Evolutionary conservation across 345 rosid species (phyloP), one percentile per base, ranked within the genome.

Genomic region (Acer campestre): DNA sequence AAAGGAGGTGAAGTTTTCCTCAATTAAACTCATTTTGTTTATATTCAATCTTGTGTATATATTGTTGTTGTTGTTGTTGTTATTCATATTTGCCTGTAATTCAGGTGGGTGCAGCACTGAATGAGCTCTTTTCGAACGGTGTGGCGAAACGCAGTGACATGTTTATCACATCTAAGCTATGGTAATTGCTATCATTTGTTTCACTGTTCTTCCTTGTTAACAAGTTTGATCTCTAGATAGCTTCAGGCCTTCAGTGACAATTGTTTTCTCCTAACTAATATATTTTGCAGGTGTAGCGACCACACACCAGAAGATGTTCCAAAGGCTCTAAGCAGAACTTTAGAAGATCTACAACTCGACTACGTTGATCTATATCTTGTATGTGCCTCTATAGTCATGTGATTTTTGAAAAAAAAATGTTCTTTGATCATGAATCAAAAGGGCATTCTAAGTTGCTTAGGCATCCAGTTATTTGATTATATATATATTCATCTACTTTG

Each of bases 241-340:
- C 51, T 72, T 10, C 40, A 2, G 29, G 13, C 31, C 51, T 72
- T 10, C 40, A 2, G 29, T 35, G 29, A 17, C 9, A 1, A 27
- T 13, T 23, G 27, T 49, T 68, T 48, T 25, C 42, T 27, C 42
- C 74, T 27, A 4, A 27, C 10, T 42, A 42, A 69, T 42, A 35
- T 27, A 31, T 18, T 17, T 16, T 59, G n/a, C 82, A 88, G 91
- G 91, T 79, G 87, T 71, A 78, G 90, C 55, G 88, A 88, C 73
- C 90, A 84, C 27, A 76, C 83, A 55, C 85, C 89, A 35, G 89
- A 85, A 81, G 93, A 90, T 25, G 91, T 90, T 58, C 79, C 89
- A 1, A 81, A 82, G 79, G 86, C 89, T 42, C 67, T 85, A 49
- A 80, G 63, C 44, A 85, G 51, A 79, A 85, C 85, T 56, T 78